Conservation (phyloP, 2,329 filamentous ascomycete species). For the Ceratocystis diversiconidia region DNA sequence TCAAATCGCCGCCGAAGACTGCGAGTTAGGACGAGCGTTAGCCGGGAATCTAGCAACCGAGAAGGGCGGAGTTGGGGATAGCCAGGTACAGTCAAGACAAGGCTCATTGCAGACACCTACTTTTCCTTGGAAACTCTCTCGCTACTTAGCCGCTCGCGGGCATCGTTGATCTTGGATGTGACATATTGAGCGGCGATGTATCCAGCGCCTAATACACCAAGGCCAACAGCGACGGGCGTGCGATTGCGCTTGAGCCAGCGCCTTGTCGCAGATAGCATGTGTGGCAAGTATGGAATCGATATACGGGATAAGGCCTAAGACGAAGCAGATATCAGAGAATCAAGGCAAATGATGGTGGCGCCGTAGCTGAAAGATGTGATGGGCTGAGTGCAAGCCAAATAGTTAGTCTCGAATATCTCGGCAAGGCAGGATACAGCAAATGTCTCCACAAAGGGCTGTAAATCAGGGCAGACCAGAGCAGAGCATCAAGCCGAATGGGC, state of each 20-base stretch:
- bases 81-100: neutral
- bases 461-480: neutral
- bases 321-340: neutral
- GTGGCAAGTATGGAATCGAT: neutral
- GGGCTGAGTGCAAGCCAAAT: too few species aligned
- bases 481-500: neutral
- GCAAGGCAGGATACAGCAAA: neutral
- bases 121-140: slow-evolving; percentile 95
- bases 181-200: slow-evolving; percentile 92
- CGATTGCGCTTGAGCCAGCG: slow-evolving; percentile 88
- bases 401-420: neutral
- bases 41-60: neutral
- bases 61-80: too few species aligned
- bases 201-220: slow-evolving; percentile 73
- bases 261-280: slow-evolving; percentile 58
- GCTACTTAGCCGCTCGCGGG: slow-evolving; percentile 89
- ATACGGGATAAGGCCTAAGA: neutral
- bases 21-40: slow-evolving; percentile 9
- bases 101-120: slow-evolving; percentile 32
- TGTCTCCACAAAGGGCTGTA: too few species aligned
- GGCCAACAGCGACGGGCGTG: slow-evolving; percentile 75
- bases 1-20: slow-evolving; percentile 92
- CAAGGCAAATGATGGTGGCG: too few species aligned
- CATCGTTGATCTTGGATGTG: slow-evolving; percentile 77
- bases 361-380: too few species aligned